A percentile compares a stretch with the other conserved stretches of the same genome.
phyloP scores from a whole-genome alignment of 1,284 basidiomycete species.

The Tilletia indica region DNA sequence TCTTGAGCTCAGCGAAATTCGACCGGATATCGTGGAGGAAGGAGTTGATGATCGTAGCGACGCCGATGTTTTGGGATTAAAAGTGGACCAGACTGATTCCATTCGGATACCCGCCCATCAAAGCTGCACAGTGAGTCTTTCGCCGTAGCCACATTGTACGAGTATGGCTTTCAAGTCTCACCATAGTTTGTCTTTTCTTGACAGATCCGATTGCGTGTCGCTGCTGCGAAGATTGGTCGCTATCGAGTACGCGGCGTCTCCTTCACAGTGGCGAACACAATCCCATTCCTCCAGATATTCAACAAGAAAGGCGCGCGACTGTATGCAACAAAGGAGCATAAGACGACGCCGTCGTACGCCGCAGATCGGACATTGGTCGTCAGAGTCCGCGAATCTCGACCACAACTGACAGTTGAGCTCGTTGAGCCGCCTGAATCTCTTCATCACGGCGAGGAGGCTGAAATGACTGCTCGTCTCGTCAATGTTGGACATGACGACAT shows the following conservation, averaged over 20 bases:
- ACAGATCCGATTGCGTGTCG: not conserved
- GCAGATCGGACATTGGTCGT: constrained; percentile 57
- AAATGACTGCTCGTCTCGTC: not conserved
- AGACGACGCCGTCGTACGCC: constrained; percentile 57
- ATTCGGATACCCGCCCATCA: constrained; percentile 17
- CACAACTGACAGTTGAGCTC: constrained; percentile 49
- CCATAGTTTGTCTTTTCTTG: not conserved
- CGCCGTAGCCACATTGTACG: too few species aligned
- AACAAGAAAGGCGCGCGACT: constrained; percentile 57
- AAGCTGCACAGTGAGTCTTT: constrained; percentile 29
- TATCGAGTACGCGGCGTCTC: constrained; percentile 49
- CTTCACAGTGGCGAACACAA: constrained; percentile 58
- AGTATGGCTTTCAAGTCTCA: too few species aligned
- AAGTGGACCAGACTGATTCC: too few species aligned
- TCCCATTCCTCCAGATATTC: constrained; percentile 58
- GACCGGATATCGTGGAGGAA: constrained; percentile 32
- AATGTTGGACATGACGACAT: constrained; percentile 17
- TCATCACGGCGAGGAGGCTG: constrained; percentile 12
- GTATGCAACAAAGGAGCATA: constrained; percentile 57
- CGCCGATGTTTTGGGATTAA: too few species aligned
- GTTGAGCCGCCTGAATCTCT: constrained; percentile 16
- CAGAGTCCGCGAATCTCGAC: constrained; percentile 50
- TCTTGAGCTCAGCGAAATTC: constrained; percentile 51
- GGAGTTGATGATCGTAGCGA: not conserved
- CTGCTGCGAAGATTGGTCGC: constrained; percentile 25